phyloP scores from a whole-genome alignment of 1,139 yeast species.

The Torulaspora globosa region DNA sequence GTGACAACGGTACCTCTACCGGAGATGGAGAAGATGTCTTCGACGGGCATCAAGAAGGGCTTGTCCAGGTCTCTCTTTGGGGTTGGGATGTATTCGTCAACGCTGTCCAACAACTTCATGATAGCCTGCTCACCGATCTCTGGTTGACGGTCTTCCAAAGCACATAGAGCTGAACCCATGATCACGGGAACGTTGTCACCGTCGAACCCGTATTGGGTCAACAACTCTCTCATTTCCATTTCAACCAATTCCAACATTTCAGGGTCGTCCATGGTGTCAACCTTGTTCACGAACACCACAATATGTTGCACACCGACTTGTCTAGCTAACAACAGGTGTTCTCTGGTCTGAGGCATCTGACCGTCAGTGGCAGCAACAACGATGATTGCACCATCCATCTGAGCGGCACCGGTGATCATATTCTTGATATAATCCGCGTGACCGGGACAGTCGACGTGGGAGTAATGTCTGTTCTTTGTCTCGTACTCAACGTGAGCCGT shows the following conservation, averaged over 20 bases:
- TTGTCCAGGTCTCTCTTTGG: slow-evolving; percentile 94
- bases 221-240: slow-evolving; percentile 99
- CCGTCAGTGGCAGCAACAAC: slow-evolving; percentile 99
- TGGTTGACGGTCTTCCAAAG: slow-evolving; percentile 81
- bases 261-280: slow-evolving; percentile 95
- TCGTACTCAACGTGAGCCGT: slow-evolving; percentile 96
- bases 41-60: slow-evolving; percentile 96
- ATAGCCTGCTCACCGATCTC: slow-evolving; percentile 91
- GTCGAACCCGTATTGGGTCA: slow-evolving; percentile 87
- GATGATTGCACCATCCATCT: slow-evolving; percentile 99
- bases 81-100: slow-evolving; percentile 92
- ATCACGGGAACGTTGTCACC: slow-evolving; percentile 98
- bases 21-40: slow-evolving; percentile 94
- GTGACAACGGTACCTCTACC: slow-evolving; percentile 99
- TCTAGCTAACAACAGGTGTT: slow-evolving; percentile 95
- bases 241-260: slow-evolving; percentile 99
- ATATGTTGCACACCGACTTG: slow-evolving; percentile 98
- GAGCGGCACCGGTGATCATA: slow-evolving; percentile 99
- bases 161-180: slow-evolving; percentile 98
- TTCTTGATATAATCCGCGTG: slow-evolving; percentile 98
- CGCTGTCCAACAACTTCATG: slow-evolving; percentile 78
- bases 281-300: slow-evolving; percentile 97
- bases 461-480: slow-evolving; percentile 87
- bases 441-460: slow-evolving; percentile 98
- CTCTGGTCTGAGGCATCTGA: slow-evolving; percentile 99